Evolutionary conservation across 75 land plant species (phyloP), one percentile per base, ranked within the genome.

Genomic region (Sequoiadendron giganteum): DNA sequence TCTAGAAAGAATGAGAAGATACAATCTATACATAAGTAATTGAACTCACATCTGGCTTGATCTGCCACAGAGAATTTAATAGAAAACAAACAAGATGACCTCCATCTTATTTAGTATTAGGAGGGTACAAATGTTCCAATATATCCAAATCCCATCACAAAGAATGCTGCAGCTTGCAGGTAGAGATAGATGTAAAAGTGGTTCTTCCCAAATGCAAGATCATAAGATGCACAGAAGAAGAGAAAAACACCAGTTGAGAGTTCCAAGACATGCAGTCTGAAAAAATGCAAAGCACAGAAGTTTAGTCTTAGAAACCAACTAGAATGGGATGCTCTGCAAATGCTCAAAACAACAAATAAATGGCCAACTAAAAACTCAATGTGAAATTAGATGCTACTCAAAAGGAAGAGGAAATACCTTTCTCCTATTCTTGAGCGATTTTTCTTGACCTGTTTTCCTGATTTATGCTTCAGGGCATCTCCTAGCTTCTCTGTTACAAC

Each of bases 401-500:
- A 52, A 54, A 25, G 18, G 40, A 10, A 52, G 42, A 52, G 39
- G 25, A 48, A 43, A 32, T 92, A 95, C 98, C 97, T 93, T 73
- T 96, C 97, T 28, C 94, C 94, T 65, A 94, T 87, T 77, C 85
- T 88, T 70, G 89, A 85, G 15, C 89, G 88, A 13, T 86, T 89
- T 61, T 90, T 91, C 81, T 85, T 90, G 18, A 89, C 87, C 18
- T 84, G 36, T 76, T 90, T 90, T 76, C 82, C 56, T 13, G 54
- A 61, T 86, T 90, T 92, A 21, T 85, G 73, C 52, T 94, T 93
- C 55, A 91, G 30, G 0, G 90, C 43, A 45, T 88, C 85, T 2
- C 97, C 97, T 3, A 96, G 93, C 92, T 95, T 96, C 91, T 95
- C 97, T 7, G 97, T 96, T 83, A 96, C 97, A 55, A 96, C 89